Percentiles rank a stretch among this genome's conserved stretches.
phyloP scores from a whole-genome alignment of 768 basidiomycete species.

The Macrolepiota albuminosa region DNA sequence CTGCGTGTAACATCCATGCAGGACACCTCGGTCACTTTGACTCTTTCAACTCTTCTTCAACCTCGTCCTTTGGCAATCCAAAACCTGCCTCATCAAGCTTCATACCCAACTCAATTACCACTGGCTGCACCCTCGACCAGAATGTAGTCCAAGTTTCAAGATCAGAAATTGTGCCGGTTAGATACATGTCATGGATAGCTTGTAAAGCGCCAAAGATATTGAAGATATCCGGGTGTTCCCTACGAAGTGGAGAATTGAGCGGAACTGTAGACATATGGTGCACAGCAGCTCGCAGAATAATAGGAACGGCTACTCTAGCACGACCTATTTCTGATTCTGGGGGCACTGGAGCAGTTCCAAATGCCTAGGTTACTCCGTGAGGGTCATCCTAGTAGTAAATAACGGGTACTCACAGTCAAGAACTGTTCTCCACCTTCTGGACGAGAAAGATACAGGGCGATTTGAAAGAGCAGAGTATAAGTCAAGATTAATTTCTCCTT shows the following conservation, averaged over 20 bases:
- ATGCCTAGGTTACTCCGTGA: slow-evolving; percentile 14
- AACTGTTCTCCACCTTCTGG: slow-evolving; percentile 18
- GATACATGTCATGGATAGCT: slow-evolving; percentile 19
- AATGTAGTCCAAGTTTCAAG: slow-evolving; percentile 17
- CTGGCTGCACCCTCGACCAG: slow-evolving; percentile 21
- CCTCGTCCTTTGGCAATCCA: slow-evolving; percentile 19
- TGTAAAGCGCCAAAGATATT: slow-evolving; percentile 20
- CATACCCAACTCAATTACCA: slow-evolving; percentile 18
- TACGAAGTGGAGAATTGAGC: slow-evolving; percentile 13
- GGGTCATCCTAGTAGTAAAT: not conserved
- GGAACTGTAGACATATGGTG: slow-evolving; percentile 19
- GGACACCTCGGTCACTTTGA: not conserved
- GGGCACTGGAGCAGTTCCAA: slow-evolving; percentile 18
- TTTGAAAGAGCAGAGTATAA: slow-evolving; percentile 22
- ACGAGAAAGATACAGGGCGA: slow-evolving; percentile 21
- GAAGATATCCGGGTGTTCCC: slow-evolving; percentile 18
- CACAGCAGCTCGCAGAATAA: slow-evolving; percentile 17
- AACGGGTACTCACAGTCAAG: slow-evolving; percentile 14
- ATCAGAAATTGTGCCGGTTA: slow-evolving; percentile 8
- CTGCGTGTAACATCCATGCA: not conserved
- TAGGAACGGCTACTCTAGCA: slow-evolving; percentile 17
- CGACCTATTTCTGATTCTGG: slow-evolving; percentile 23
- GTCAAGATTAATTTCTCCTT: slow-evolving; percentile 17
- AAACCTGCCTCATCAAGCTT: slow-evolving; percentile 22
- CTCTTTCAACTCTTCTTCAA: slow-evolving; percentile 4